Percentiles rank a stretch among this genome's conserved stretches.
These are phyloP conservation scores for Melastoma malabathricum DNA, from an alignment of 345 rosid genomes.

Conservation along the genomic window DNA sequence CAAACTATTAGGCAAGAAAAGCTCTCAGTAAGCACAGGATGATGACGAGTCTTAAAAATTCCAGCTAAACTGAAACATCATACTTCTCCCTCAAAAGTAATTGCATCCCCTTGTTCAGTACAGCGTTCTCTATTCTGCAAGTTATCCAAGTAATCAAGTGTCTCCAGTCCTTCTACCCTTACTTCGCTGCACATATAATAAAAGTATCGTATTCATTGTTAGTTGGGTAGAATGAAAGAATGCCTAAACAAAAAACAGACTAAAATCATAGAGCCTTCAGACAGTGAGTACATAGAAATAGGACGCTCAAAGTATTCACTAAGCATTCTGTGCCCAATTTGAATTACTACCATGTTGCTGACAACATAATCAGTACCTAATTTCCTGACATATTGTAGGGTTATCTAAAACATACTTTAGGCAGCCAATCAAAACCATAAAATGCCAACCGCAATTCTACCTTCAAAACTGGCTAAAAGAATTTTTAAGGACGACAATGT, in stretches of 20 bases:
- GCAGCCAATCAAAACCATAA: too few relatives aligned
- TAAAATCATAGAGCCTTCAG: not conserved
- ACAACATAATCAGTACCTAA: too few relatives aligned
- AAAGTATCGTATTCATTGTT: slow-evolving; percentile 10
- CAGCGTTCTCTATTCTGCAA: slow-evolving; percentile 47
- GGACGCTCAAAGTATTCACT: too few relatives aligned
- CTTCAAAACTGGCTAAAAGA: too few relatives aligned
- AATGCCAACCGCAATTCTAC: too few relatives aligned
- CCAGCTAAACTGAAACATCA: not conserved
- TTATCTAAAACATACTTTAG: too few relatives aligned
- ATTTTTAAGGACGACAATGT: too few relatives aligned
- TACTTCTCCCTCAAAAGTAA: slow-evolving; percentile 90
- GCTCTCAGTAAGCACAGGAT: not conserved
- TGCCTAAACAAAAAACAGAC: not conserved
- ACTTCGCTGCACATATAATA: slow-evolving; percentile 69
- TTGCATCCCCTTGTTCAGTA: slow-evolving; percentile 97
- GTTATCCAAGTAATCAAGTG: slow-evolving; percentile 85
- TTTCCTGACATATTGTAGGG: too few relatives aligned
- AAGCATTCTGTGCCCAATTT: too few relatives aligned
- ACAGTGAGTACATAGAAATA: too few relatives aligned
- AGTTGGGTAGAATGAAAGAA: not conserved
- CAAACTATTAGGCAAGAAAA: slow-evolving; percentile 24
- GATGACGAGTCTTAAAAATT: not conserved
- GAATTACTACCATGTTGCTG: too few relatives aligned
- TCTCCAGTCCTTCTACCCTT: slow-evolving; percentile 95